Percentiles rank a stretch among this genome's conserved stretches.
These are phyloP conservation scores for Protomyces gravidus DNA, from an alignment of 1,139 yeast genomes.

Conservation along the genomic window DNA sequence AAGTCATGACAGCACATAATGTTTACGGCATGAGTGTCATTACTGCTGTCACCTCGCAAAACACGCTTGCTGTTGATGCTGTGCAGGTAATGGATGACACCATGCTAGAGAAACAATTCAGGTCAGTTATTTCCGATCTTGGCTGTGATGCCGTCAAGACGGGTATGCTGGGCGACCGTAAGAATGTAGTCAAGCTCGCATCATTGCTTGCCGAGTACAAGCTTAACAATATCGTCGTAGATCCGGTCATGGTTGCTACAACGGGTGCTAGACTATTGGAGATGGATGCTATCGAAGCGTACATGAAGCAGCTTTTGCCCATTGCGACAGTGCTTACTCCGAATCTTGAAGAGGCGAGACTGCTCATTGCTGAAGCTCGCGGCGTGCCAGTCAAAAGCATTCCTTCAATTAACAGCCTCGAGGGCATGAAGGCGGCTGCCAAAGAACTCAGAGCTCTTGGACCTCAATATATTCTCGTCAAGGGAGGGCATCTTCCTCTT, in stretches of 20 bases:
- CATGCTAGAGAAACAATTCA: conserved; percentile 49
- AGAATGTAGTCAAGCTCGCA: conserved; percentile 52
- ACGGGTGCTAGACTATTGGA: conserved; percentile 23
- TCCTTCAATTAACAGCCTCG: conserved; percentile 37
- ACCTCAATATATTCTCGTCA: conserved; percentile 58
- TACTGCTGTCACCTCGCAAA: conserved; percentile 80
- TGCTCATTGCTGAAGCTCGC: conserved; percentile 40
- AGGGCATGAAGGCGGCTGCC: conserved; percentile 48
- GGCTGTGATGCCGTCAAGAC: conserved; percentile 69
- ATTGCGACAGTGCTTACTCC: conserved; percentile 70
- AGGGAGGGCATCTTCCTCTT: conserved; percentile 76
- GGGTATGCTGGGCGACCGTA: conserved; percentile 55
- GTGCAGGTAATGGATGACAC: conserved; percentile 49
- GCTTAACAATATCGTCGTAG: conserved; percentile 50
- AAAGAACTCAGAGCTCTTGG: conserved; percentile 46
- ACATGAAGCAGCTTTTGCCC: conserved; percentile 50
- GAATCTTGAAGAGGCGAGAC: conserved; percentile 61
- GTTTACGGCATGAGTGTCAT: conserved; percentile 80
- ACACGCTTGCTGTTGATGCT: conserved; percentile 53
- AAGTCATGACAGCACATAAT: conserved; percentile 71
- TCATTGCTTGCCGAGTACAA: conserved; percentile 43
- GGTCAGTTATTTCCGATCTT: conserved; percentile 60
- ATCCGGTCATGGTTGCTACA: conserved; percentile 47
- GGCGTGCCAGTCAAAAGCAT: conserved; percentile 37
- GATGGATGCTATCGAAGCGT: conserved; percentile 48